Evolutionary conservation across 2,329 filamentous ascomycete species (phyloP).

Genomic region (Colletotrichum agaves): DNA sequence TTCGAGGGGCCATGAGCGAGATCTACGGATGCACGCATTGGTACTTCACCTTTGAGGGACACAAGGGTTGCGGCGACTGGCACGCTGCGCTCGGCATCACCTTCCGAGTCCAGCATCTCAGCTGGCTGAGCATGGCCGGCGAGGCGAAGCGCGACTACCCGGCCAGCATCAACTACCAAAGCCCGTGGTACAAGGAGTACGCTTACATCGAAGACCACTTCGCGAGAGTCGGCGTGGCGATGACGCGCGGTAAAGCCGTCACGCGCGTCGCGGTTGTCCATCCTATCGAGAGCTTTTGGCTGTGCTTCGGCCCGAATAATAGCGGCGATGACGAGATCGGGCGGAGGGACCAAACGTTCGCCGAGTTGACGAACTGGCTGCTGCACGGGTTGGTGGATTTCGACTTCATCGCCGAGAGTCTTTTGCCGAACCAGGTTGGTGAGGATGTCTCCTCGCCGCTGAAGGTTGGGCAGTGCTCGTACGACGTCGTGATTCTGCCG

Average conservation of each 20-base stretch:
- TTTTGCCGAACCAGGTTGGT: slow-evolving; percentile 41
- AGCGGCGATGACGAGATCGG: slow-evolving; percentile 41
- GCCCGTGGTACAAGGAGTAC: slow-evolving; percentile 48
- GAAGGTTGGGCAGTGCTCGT: slow-evolving; percentile 44
- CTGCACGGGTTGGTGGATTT: slow-evolving; percentile 44
- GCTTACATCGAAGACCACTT: slow-evolving; percentile 46
- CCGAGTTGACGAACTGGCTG: slow-evolving; percentile 36
- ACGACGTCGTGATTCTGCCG: slow-evolving; percentile 46
- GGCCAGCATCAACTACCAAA: slow-evolving; percentile 46
- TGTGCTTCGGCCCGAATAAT: slow-evolving; percentile 44
- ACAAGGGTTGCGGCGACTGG: slow-evolving; percentile 49
- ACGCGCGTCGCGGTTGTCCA: slow-evolving; percentile 46
- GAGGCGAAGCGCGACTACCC: slow-evolving; percentile 48
- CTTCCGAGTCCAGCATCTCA: slow-evolving; percentile 46
- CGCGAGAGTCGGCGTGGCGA: slow-evolving; percentile 44
- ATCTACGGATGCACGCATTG: slow-evolving; percentile 47
- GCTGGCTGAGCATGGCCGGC: slow-evolving; percentile 47
- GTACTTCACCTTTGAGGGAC: slow-evolving; percentile 47
- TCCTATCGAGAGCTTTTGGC: slow-evolving; percentile 49
- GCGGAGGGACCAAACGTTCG: slow-evolving; percentile 42
- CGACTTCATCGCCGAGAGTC: slow-evolving; percentile 47
- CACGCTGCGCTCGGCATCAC: slow-evolving; percentile 48
- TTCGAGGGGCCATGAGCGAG: slow-evolving; percentile 44
- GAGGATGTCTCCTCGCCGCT: slow-evolving; percentile 31
- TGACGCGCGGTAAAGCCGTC: slow-evolving; percentile 45